Base-by-base conservation (phyloP, 331 rosid genomes). In the Acacia concinna region DNA sequence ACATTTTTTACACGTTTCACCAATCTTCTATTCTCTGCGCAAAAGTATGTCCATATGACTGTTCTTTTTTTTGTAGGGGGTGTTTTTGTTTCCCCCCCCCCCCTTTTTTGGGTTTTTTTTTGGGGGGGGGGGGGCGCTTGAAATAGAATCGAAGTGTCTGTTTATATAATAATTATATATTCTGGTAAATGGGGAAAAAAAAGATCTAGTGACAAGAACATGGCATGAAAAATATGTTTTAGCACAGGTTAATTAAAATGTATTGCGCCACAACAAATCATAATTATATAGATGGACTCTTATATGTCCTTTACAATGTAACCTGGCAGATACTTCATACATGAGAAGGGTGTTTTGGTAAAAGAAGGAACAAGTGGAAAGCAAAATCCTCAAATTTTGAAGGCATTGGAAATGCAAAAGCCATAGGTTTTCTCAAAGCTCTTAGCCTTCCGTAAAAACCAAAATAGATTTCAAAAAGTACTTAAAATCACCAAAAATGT, bases 361-460 rank as follows among this genome's bases (percentile, higher is more conserved):
- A 38, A 64, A 71, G 44, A 18, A 77, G n/a, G 54, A 15, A 78
- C 21, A 23, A 3, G 28, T 64, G 41, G 63, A 82, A 81, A 90
- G 81, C 75, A 81, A 83, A 86, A 52, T 77, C 75, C 84, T 87
- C 83, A 85, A 69, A 63, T 78, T 84, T 81, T 86, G 81, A 83
- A 37, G 87, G 54, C 81, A 47, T 89, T 68, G 92, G 89, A 76
- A 88, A 85, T 73, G 76, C 70, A 59, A 71, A 85, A 37, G 28
- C 59, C 70, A 86, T 87, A 83, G 92, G 74, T 80, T 85, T 88
- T 89, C 84, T 79, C 87, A 86, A 68, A 83, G 82, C 76, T 82
- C 83, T 88, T 21, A 73, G 90, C 83, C 67, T 85, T 75, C 44
- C 65, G 87, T 76, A 73, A 84, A 84, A 86, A 80, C 80, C 82